These are phyloP conservation scores for Tinospora cordifolia DNA, from an alignment of 164 flowering plant genomes.

Conservation along the genomic window DNA sequence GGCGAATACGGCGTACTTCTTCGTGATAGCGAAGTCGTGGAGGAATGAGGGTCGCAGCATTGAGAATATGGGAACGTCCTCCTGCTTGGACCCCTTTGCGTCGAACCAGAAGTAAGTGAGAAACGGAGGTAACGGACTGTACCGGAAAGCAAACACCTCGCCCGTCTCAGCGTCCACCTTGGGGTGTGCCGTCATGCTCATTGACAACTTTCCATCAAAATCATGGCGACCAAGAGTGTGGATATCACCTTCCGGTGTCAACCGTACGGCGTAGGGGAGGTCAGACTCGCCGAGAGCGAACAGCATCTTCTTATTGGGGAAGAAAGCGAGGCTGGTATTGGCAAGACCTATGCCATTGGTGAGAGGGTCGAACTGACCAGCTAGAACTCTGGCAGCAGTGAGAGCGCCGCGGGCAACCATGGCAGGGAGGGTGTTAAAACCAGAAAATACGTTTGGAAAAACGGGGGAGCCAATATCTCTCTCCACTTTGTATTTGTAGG, in stretches of 20 bases:
- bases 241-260: slow-evolving; percentile 50
- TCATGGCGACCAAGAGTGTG: slow-evolving; percentile 55
- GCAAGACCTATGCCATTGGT: slow-evolving; percentile 55
- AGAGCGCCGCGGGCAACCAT: slow-evolving; percentile 48
- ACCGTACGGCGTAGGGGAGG: slow-evolving; percentile 48
- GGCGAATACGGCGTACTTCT: slow-evolving; percentile 47
- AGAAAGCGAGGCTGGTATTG: slow-evolving; percentile 60
- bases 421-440: slow-evolving; percentile 45
- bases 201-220: slow-evolving; percentile 37
- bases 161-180: slow-evolving; percentile 52
- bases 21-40: slow-evolving; percentile 77
- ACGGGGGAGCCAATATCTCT: slow-evolving; percentile 33
- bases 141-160: slow-evolving; percentile 63
- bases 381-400: slow-evolving; percentile 31
- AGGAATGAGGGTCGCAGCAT: slow-evolving; percentile 42
- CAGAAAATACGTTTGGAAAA: slow-evolving; percentile 53
- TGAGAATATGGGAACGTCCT: slow-evolving; percentile 61
- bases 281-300: slow-evolving; percentile 68
- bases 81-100: slow-evolving; percentile 35
- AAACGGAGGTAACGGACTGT: slow-evolving; percentile 57
- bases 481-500: slow-evolving; percentile 55
- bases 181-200: slow-evolving; percentile 90
- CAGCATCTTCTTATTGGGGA: slow-evolving; percentile 31
- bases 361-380: slow-evolving; percentile 45
- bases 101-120: slow-evolving; percentile 49